Base-by-base conservation (phyloP, 208 protist genomes). In the Jaenimonas drosophilae region DNA sequence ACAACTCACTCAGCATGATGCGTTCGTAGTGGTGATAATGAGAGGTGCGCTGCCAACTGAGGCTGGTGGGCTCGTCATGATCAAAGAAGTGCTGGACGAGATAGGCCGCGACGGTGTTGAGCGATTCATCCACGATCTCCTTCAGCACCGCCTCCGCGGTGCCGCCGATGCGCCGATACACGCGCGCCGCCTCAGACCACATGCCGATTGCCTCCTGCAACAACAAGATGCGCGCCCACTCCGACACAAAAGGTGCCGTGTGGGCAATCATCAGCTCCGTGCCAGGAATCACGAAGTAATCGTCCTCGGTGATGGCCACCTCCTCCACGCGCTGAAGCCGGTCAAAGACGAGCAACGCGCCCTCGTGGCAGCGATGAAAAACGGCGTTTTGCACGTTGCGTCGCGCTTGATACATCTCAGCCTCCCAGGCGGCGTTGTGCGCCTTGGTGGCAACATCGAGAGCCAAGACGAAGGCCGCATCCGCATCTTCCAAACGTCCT, bases 331-430 rank as follows among this genome's bases (percentile, higher is more conserved):
- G 42, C 36, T 69, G 59, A 16, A 78, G 77, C 14, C 59, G 58
- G 41, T 77, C 74, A 53, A 95, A 91, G 11, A 95, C 42, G 7
- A 65, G 59, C 40, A 86, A 17, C 23, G 88, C 88, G 11, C 77
- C 64, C 57, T 91, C 75, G 51, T 95, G 78, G 56, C 80, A 78
- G 44, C 70, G 75, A 24, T 85, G 66, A 48, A 95, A 95, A 34
- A 93, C 68, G 26, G 79, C 81, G 30, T 68, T 70, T 48, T 88
- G 84, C 17, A 95, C 82, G 38, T 76, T 66, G 46, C 79, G 75
- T 34, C 71, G 62, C 16, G 88, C 78, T 12, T 60, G 49, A 26
- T 71, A 55, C 79, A 91, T 89, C 36, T 83, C 79, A 1, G 60
- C 29, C 49, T 87, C 69, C 85, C 88, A 95, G 47, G 58, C 70